These are phyloP conservation scores for Clarireedia homoeocarpa DNA, from an alignment of 2,329 filamentous ascomycete species.

Conservation along the genomic window DNA sequence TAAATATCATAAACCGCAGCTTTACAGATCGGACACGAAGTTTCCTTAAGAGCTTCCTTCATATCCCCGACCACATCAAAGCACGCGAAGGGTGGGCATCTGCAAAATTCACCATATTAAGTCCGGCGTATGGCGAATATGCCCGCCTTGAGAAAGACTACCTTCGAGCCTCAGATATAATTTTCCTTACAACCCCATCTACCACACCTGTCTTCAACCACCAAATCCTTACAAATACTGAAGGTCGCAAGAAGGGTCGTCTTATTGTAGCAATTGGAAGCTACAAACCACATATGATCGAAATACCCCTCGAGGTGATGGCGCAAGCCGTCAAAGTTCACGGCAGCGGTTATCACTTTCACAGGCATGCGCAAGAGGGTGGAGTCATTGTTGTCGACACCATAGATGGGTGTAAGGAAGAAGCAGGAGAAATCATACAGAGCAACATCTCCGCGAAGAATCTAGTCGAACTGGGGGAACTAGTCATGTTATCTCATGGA, in stretches of 20 bases:
- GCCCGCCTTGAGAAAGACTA: constrained; percentile 60
- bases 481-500: constrained; percentile 50
- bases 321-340: constrained; percentile 50
- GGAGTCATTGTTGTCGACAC: constrained; percentile 67
- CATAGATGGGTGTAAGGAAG: constrained; percentile 62
- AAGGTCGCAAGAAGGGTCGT: constrained; percentile 61
- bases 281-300: constrained; percentile 66
- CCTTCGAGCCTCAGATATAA: constrained; percentile 64
- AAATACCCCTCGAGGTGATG: constrained; percentile 72
- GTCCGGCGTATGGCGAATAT: constrained; percentile 62
- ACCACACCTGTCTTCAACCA: constrained; percentile 67
- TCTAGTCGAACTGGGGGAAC: constrained; percentile 80
- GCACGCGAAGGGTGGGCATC: constrained; percentile 53
- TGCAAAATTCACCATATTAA: constrained; percentile 61
- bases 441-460: constrained; percentile 66
- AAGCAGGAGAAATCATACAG: constrained; percentile 81
- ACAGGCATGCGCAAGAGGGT: constrained; percentile 57
- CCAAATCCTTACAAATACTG: constrained; percentile 61
- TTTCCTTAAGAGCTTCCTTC: constrained; percentile 42
- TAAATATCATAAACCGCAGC: constrained; percentile 75
- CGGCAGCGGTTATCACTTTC: constrained; percentile 51
- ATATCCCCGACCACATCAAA: constrained; percentile 37
- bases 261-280: constrained; percentile 67
- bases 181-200: constrained; percentile 84
- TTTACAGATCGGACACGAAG: constrained; percentile 51